Conservation (phyloP, 192 early-diverging fungal genomes). For the Endogone sp. region DNA sequence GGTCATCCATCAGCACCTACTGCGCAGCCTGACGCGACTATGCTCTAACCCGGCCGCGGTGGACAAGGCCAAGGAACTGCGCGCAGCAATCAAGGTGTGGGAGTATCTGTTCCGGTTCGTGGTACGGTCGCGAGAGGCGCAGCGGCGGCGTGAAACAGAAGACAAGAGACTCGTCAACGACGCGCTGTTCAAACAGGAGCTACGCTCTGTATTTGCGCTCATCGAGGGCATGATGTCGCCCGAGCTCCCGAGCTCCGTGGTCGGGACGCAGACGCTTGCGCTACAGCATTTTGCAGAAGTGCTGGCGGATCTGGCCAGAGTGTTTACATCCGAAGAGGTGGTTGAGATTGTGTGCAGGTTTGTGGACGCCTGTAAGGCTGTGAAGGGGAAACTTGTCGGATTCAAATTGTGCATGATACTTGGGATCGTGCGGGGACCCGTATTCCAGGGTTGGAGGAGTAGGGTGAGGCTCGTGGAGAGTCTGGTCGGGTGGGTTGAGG, state of each 20-base stretch:
- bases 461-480: slow-evolving; percentile 17
- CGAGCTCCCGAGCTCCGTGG: slow-evolving; percentile 45
- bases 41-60: slow-evolving; percentile 24
- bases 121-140: slow-evolving; percentile 36
- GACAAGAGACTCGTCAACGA: slow-evolving; percentile 11
- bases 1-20: slow-evolving; percentile 30
- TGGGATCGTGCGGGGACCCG: slow-evolving; percentile 21
- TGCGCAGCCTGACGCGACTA: slow-evolving; percentile 33
- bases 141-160: slow-evolving; percentile 23
- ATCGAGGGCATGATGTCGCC: slow-evolving; percentile 49
- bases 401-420: slow-evolving; percentile 26
- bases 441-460: slow-evolving; percentile 22
- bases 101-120: slow-evolving; percentile 55
- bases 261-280: slow-evolving; percentile 57
- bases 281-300: slow-evolving; percentile 42
- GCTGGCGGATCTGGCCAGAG: slow-evolving; percentile 30
- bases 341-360: slow-evolving; percentile 26
- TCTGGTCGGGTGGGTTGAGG: slow-evolving; percentile 21
- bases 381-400: slow-evolving; percentile 29
- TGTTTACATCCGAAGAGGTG: slow-evolving; percentile 27
- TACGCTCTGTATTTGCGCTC: slow-evolving; percentile 32
- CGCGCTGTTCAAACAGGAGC: slow-evolving; percentile 38
- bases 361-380: slow-evolving; percentile 27
- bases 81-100: slow-evolving; percentile 60
- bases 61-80: slow-evolving; percentile 35